A percentile compares a stretch with the other conserved stretches of the same genome.
Conservation (phyloP, 78 protist species). For the Protostelium mycophagum region DNA sequence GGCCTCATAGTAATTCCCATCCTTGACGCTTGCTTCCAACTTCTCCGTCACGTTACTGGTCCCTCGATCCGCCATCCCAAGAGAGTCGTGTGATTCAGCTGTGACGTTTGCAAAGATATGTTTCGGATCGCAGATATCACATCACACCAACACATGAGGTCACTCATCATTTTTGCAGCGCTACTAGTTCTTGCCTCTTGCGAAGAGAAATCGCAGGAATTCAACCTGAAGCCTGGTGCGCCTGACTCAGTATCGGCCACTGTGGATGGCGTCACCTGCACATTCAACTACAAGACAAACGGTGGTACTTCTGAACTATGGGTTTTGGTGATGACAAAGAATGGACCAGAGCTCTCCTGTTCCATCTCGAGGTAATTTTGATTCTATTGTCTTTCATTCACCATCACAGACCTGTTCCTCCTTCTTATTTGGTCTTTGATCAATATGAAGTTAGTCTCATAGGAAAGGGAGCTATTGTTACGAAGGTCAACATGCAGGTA, state of each 20-base stretch:
- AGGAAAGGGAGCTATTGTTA: not conserved
- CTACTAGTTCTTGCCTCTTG: not conserved
- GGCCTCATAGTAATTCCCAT: slow-evolving; percentile 50
- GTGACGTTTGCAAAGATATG: not conserved
- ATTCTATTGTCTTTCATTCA: not conserved
- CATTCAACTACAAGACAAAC: not conserved
- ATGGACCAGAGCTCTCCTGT: not conserved
- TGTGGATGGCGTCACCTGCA: not conserved
- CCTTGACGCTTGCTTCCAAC: slow-evolving; percentile 26
- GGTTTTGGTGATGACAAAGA: not conserved
- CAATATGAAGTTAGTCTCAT: not conserved
- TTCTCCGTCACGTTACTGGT: not conserved
- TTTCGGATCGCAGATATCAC: not conserved
- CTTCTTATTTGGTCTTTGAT: not conserved
- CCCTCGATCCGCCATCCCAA: not conserved
- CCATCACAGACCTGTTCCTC: not conserved
- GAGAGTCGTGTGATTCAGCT: too few species aligned
- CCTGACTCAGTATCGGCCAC: not conserved
- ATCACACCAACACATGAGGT: not conserved
- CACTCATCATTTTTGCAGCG: not conserved
- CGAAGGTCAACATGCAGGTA: not conserved
- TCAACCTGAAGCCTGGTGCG: not conserved
- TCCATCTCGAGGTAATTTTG: not conserved
- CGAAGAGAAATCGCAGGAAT: not conserved
- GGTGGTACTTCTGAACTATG: not conserved